A percentile compares a stretch with the other conserved stretches of the same genome.
Evolutionary conservation across 768 basidiomycete genomes (phyloP).

Genomic region (Butyriboletus loyo): DNA sequence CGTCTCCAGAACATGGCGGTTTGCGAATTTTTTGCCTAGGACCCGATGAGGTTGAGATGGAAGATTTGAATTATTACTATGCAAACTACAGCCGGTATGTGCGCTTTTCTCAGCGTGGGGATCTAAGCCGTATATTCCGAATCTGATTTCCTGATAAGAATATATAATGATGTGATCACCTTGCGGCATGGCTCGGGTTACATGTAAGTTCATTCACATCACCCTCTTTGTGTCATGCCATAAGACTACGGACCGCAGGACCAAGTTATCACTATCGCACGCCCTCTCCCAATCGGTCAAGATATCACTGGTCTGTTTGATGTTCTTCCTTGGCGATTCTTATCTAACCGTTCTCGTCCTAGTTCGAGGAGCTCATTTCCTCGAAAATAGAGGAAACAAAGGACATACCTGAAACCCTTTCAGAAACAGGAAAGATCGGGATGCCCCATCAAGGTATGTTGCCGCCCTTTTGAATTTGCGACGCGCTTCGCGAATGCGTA

Average conservation of each 20-base stretch:
- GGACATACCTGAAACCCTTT: conserved; percentile 90
- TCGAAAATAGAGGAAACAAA: conserved; percentile 95
- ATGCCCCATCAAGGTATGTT: conserved; percentile 74
- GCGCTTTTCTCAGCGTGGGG: conserved; percentile 1
- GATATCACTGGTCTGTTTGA: conserved; percentile 71
- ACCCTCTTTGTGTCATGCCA: conserved; percentile 4
- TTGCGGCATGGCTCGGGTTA: conserved; percentile 92
- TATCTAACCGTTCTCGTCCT: neutral
- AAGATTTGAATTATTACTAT: conserved; percentile 95
- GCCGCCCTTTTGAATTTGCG: neutral
- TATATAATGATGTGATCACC: conserved; percentile 97
- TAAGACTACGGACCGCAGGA: conserved; percentile 51
- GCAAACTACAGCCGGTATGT: conserved; percentile 91
- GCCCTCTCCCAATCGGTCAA: conserved; percentile 96
- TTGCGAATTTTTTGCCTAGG: conserved; percentile 41
- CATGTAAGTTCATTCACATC: conserved; percentile 58
- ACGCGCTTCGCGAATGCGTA: conserved; percentile 13
- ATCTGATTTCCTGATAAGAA: conserved; percentile 45
- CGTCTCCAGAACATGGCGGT: neutral
- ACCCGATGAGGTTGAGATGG: conserved; percentile 90
- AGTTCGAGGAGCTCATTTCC: conserved; percentile 93
- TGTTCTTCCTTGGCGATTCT: conserved; percentile 5
- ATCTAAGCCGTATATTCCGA: conserved; percentile 22
- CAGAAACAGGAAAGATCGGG: conserved; percentile 92
- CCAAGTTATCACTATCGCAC: conserved; percentile 91